These are phyloP conservation scores for Yarrowia porcina DNA, from an alignment of 805 yeast species.

Conservation along the genomic window DNA sequence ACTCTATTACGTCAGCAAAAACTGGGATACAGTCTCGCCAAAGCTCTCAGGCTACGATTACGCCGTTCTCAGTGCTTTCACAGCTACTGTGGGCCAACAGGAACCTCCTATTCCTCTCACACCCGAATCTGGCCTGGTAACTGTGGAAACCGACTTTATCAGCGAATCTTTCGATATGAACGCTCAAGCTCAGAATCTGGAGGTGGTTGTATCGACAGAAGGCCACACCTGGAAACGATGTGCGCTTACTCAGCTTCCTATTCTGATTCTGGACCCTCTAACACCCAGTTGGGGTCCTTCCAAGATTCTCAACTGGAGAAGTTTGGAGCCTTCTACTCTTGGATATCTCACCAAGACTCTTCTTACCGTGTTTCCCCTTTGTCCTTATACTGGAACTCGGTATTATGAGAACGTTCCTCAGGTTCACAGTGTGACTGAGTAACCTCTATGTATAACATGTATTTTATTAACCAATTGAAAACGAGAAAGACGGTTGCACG, in stretches of 20 bases:
- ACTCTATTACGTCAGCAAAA: conserved; percentile 7
- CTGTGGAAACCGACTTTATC: conserved; percentile 13
- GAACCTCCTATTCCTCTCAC: conserved; percentile 7
- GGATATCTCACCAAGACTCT: conserved; percentile 15
- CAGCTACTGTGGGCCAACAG: background rate
- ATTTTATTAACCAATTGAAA: background rate
- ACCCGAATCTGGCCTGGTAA: background rate
- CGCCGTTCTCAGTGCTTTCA: conserved; percentile 2
- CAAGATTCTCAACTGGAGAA: conserved; percentile 21
- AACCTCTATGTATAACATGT: background rate
- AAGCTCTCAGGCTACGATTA: conserved; percentile 4
- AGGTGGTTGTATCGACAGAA: background rate
- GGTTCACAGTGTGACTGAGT: background rate
- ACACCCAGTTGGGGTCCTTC: conserved; percentile 23
- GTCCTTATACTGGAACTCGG: conserved; percentile 9
- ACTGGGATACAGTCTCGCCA: background rate
- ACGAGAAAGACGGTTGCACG: no score
- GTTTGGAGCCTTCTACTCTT: background rate
- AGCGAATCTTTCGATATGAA: background rate
- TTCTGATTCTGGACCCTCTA: conserved; percentile 12
- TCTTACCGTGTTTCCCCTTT: conserved; percentile 8
- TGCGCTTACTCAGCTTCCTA: conserved; percentile 14
- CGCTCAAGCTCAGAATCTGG: background rate
- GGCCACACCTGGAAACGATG: conserved; percentile 21
- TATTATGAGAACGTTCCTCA: conserved; percentile 18